Evolutionary conservation across 1,139 yeast genomes (phyloP).

Genomic region (Candida neerlandica): DNA sequence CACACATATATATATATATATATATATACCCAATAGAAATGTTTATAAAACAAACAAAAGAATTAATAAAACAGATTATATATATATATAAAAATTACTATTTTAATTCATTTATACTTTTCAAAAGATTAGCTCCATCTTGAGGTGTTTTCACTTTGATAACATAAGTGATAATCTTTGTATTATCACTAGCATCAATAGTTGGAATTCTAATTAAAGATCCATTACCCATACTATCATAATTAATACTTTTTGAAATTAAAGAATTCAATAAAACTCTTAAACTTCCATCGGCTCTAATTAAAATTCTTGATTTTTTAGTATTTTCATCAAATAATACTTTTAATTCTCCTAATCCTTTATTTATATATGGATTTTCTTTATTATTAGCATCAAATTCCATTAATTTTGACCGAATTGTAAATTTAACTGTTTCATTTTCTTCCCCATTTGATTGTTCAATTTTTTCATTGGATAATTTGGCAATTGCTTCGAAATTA

Average conservation of each 20-base stretch:
- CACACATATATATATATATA: conserved; percentile 9
- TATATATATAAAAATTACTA: background rate
- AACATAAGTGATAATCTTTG: conserved; percentile 56
- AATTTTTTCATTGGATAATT: conserved; percentile 44
- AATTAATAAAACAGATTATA: background rate
- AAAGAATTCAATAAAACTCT: conserved; percentile 73
- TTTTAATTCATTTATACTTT: conserved; percentile 48
- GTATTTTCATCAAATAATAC: conserved; percentile 61
- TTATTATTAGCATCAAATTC: conserved; percentile 55
- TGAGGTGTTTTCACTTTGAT: conserved; percentile 65
- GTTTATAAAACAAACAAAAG: background rate
- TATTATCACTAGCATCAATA: conserved; percentile 41
- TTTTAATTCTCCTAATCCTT: conserved; percentile 84
- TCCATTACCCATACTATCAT: conserved; percentile 61
- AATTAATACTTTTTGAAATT: conserved; percentile 53
- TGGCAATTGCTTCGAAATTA: conserved; percentile 50
- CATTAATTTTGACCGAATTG: conserved; percentile 75
- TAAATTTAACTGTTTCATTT: conserved; percentile 64
- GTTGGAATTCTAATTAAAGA: conserved; percentile 61
- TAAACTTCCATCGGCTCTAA: conserved; percentile 89
- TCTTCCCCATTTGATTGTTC: conserved; percentile 81
- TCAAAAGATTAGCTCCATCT: conserved; percentile 70
- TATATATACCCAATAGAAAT: conserved; percentile 6
- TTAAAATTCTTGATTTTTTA: conserved; percentile 66
- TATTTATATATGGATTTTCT: conserved; percentile 52